Base-by-base conservation (phyloP, 352 stramenopile genomes). In the Pythium insidiosum region DNA sequence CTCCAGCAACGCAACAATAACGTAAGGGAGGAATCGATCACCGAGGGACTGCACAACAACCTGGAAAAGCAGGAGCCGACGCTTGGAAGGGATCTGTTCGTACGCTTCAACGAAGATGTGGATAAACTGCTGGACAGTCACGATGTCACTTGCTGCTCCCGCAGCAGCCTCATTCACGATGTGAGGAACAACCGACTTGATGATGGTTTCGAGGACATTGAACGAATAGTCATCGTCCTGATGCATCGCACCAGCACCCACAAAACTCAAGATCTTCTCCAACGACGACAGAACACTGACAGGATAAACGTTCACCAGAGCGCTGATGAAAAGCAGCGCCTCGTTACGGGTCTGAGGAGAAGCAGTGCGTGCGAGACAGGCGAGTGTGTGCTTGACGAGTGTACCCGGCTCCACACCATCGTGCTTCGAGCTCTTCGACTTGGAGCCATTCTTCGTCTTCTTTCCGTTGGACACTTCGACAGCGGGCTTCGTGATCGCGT, bases 181-280 rank as follows among this genome's bases (percentile, higher is more conserved):
- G 53, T 94, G 76, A 1, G 78, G 79, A 34, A 90, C 79, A 11
- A 88, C 77, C 5, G 75, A 60, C 53, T 81, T 75, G 38, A 91
- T 70, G 29, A 94, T 91, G 6, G 78, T 88, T 43, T 91, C 74
- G n/a, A 94, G 60, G 26, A 94, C 79, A 33, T 90, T 69, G 52
- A 90, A 92, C 39, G 82, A 89, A 61, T 94, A 90, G 29, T 86
- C 82, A 39, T 94, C 82, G 12, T 90, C 69, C 23, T 87, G 67
- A 33, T 73, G 72, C 41, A 88, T 82, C 2, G 63, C 72, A 0
- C 69, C 66, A 12, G 50, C 56, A 38, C 67, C 69, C 7, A 88
- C 50, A 30, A 88, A 87, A 25, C 61, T 66, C 33, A 94, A 34
- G 31, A 94, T 86, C 38, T 82, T 82, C 42, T 86, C 71, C n/a